Evolutionary conservation across 1,139 yeast species (phyloP), one percentile per base, ranked within the genome.

Genomic region (Hemisphaericaspora lyxosophila): DNA sequence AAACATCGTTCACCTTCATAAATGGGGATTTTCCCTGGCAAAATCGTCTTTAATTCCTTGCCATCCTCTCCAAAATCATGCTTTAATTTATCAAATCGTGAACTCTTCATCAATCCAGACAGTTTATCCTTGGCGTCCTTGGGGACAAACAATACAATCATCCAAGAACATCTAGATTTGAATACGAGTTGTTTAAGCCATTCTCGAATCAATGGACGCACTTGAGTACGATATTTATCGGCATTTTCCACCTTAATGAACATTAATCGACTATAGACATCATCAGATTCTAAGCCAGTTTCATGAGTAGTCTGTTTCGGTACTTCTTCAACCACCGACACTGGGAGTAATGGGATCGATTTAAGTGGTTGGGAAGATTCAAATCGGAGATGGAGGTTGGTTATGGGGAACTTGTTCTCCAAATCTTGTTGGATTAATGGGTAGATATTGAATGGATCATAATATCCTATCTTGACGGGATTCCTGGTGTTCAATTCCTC

Each of bases 391-490:
- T 88, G 95, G 24, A 92, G 64, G 44, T 85, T 85, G 4, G 81
- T 76, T 27, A 90, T 64, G 2, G 88, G 90, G 3, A 86, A 67
- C 41, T 75, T 73, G 11, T 71, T 46, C 28, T 65, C 62, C 17
- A 90, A 59, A 26, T 77, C 82, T 3, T 66, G 59, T 44, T 72
- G 59, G n/a, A 89, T 60, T 33, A 65, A 61, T 1, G 78, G 74
- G 51, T 74, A 85, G 1, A 84, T 76, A 30, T 78, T 77, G 55
- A 86, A 85, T 1, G 97, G 97, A 56, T 92, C 97, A 59, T 85
- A 88, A 59, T 81, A 89, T 7, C 94, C 89, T 18, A 84, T 63
- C 33, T 58, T 55, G 4, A 80, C 62, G 17, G 70, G 64, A 38
- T 55, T 57, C 28, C 47, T 54, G 17, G 34, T 34, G 24, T 33